Percentiles rank a stretch among this genome's conserved stretches.
Conservation (phyloP, 2,329 filamentous ascomycete species). For the Hymenoscyphus fructigenus region DNA sequence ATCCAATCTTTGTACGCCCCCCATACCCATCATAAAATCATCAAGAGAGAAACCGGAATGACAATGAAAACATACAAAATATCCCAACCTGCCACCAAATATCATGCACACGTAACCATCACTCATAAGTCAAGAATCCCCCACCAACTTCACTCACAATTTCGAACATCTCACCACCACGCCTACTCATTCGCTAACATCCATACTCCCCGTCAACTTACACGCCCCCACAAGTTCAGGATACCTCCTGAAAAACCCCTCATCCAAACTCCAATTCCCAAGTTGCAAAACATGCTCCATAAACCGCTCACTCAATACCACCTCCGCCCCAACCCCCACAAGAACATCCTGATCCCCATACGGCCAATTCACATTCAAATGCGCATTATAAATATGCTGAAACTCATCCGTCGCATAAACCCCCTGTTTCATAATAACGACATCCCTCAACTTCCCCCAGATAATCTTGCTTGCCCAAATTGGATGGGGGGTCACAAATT, state of each 20-base stretch:
- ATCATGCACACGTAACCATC: not conserved
- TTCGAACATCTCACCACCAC: not conserved
- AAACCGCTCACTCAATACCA: slow-evolving; percentile 25
- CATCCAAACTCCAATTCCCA: slow-evolving; percentile 32
- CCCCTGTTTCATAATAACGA: slow-evolving; percentile 39
- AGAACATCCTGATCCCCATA: slow-evolving; percentile 25
- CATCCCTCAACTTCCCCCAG: slow-evolving; percentile 39
- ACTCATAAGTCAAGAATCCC: not conserved
- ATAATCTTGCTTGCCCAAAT: slow-evolving; percentile 38
- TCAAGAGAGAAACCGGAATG: not conserved
- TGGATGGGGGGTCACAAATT: slow-evolving; percentile 38
- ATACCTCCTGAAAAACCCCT: slow-evolving; percentile 28
- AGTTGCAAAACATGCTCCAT: slow-evolving; percentile 22
- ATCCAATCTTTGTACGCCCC: not conserved
- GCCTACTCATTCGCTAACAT: not conserved
- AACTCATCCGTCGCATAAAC: slow-evolving; percentile 42
- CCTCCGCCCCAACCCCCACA: slow-evolving; percentile 25
- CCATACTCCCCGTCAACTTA: slow-evolving; percentile 18
- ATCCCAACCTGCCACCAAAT: not conserved
- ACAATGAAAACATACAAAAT: not conserved
- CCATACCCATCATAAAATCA: not conserved
- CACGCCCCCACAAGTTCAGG: slow-evolving; percentile 28
- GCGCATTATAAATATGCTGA: slow-evolving; percentile 37
- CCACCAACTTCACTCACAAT: too few species aligned
- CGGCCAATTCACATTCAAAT: slow-evolving; percentile 40